Base-by-base conservation (phyloP, 768 basidiomycete genomes). In the Mycena pura region DNA sequence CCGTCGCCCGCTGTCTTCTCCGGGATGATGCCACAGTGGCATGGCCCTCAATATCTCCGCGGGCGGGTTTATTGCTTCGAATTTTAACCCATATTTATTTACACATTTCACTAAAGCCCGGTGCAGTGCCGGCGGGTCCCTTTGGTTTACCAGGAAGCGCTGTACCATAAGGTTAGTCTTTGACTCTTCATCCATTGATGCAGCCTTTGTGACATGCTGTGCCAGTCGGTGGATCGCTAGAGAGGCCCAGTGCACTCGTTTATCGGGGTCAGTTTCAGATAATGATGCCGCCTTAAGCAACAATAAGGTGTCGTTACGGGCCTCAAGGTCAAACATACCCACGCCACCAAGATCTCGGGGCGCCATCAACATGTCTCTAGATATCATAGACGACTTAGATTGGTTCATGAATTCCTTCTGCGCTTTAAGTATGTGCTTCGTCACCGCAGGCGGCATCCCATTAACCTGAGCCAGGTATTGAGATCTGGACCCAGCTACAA, bases 381-480 rank as follows among this genome's bases (percentile, higher is more conserved):
- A n/a, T n/a, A 44, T 21, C 41, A 44, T 44, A 11, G 21, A 22
- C 21, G 31, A 6, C 5, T 49, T 34, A n/a, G 31, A 31, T 6
- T 24, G 31, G 8, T 36, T 32, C 5, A 49, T 34, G 10, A 49
- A 34, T 15, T 49, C 47, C 17, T 24, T 34, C 31, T 32, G 29
- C 17, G 31, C 5, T 5, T 36, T 32, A 3, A 49, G 47, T n/a
- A 49, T 48, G 13, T 27, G 21, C 2, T 65, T 54, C 25, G 69
- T 69, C 0, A 75, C 62, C 0, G 46, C 17, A 11, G 59, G 40
- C 0, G 77, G 77, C 77, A 80, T 79, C 0, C 75, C 75, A 60
- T 80, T 77, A 0, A 75, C n/a, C n/a, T n/a, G n/a, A n/a, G n/a
- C n/a, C n/a, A n/a, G n/a, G n/a, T n/a, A n/a, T n/a, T n/a, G n/a